Percentiles rank a stretch among this genome's conserved stretches.
Evolutionary conservation across 2,329 filamentous ascomycete genomes (phyloP).

Genomic region (Hymenoscyphus scutula): DNA sequence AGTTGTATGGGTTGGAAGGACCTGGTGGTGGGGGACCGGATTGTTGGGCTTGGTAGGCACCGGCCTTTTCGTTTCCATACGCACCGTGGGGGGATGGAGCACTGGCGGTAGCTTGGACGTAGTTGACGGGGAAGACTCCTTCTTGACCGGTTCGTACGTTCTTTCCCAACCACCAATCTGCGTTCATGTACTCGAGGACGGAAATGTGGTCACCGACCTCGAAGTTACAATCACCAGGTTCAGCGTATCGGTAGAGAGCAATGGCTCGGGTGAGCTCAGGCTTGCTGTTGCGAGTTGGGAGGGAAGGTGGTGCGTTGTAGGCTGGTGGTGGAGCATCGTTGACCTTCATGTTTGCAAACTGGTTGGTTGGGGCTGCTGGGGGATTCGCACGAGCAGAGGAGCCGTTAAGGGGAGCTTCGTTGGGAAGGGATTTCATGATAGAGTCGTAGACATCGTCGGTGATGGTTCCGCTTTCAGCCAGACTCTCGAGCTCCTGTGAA

Average conservation of each 20-base stretch:
- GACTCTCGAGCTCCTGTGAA: constrained; percentile 79
- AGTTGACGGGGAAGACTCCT: constrained; percentile 93
- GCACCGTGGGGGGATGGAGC: constrained; percentile 38
- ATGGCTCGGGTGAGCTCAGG: constrained; percentile 68
- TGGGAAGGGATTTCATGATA: constrained; percentile 72
- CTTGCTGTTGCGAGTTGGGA: constrained; percentile 39
- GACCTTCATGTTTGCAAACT: constrained; percentile 26
- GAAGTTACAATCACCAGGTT: constrained; percentile 76
- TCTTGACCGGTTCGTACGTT: constrained; percentile 80
- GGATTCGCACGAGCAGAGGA: constrained; percentile 19
- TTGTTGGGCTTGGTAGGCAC: constrained; percentile 24
- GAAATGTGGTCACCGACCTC: constrained; percentile 76
- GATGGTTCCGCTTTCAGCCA: constrained; percentile 80
- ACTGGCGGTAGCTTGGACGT: constrained; percentile 59
- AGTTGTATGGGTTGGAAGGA: constrained; percentile 62
- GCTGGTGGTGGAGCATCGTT: constrained; percentile 24
- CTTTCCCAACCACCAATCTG: constrained; percentile 92
- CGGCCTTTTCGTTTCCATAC: constrained; percentile 33
- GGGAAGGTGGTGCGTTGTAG: constrained; percentile 38
- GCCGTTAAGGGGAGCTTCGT: constrained; percentile 56
- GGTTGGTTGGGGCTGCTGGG: constrained; percentile 37
- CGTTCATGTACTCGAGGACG: constrained; percentile 91
- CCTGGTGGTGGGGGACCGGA: constrained; percentile 39
- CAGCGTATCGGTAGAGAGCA: constrained; percentile 81
- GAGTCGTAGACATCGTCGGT: constrained; percentile 70